A percentile compares a stretch with the other conserved stretches of the same genome.
These are phyloP conservation scores for Trifolium fragiferum DNA, from an alignment of 306 rosid genomes.

Conservation along the genomic window DNA sequence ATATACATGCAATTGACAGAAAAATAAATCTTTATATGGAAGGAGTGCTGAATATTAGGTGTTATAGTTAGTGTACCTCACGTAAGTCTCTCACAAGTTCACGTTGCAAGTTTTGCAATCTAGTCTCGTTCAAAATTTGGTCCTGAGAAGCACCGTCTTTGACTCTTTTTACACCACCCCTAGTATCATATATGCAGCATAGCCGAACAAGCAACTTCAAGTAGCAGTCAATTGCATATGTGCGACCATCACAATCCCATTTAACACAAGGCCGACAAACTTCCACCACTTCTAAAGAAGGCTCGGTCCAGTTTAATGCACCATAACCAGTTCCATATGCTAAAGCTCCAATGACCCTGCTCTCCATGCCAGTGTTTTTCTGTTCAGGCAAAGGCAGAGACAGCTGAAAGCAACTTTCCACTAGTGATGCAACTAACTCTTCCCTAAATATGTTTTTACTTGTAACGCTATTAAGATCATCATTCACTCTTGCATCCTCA, in stretches of 20 bases:
- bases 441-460: slow-evolving; percentile 95
- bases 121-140: slow-evolving; percentile 96
- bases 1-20: slow-evolving; percentile 30
- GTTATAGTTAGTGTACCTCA: slow-evolving; percentile 58
- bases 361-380: slow-evolving; percentile 86
- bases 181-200: slow-evolving; percentile 89
- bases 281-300: slow-evolving; percentile 97
- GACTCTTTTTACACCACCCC: slow-evolving; percentile 96
- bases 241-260: slow-evolving; percentile 99
- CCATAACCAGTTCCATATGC: slow-evolving; percentile 99
- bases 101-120: slow-evolving; percentile 94
- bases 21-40: slow-evolving; percentile 28
- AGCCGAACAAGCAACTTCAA: slow-evolving; percentile 94
- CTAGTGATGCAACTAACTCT: slow-evolving; percentile 96
- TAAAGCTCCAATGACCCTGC: slow-evolving; percentile 99
- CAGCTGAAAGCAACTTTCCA: slow-evolving; percentile 98
- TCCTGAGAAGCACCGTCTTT: slow-evolving; percentile 99
- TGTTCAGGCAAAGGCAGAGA: slow-evolving; percentile 99
- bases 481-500: slow-evolving; percentile 89
- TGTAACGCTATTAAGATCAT: slow-evolving; percentile 82
- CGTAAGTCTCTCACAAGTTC: slow-evolving; percentile 84
- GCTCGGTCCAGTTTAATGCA: slow-evolving; percentile 97
- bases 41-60: slow-evolving; percentile 7
- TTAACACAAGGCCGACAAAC: slow-evolving; percentile 97
- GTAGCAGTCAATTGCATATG: slow-evolving; percentile 96